These are phyloP conservation scores for Myriosclerotinia curreyana DNA, from an alignment of 2,329 filamentous ascomycete species.

Conservation along the genomic window DNA sequence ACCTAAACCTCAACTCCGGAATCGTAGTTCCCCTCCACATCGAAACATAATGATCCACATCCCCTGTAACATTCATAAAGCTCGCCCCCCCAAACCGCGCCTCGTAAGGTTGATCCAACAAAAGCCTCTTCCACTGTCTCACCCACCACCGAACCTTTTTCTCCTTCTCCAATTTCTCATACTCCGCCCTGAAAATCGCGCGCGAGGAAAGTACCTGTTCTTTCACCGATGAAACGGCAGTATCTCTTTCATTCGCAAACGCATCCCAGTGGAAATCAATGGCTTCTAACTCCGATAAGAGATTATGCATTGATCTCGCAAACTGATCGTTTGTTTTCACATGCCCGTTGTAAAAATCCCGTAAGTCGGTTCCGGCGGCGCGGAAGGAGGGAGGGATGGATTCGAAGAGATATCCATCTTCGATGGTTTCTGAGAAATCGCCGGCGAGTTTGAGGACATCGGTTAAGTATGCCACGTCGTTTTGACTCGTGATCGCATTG, in stretches of 20 bases:
- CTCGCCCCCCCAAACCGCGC: not conserved
- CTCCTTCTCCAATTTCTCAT: not conserved
- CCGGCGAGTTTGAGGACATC: not conserved
- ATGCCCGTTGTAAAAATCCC: not conserved
- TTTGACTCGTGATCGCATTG: too few species aligned
- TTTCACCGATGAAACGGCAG: not conserved
- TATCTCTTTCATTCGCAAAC: not conserved
- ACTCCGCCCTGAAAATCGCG: not conserved
- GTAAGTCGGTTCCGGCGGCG: not conserved
- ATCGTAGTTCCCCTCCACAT: not conserved
- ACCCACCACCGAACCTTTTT: fast-evolving
- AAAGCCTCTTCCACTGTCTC: not conserved
- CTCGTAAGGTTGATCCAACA: not conserved
- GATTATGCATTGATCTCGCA: not conserved
- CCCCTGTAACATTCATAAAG: not conserved
- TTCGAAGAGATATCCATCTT: constrained; percentile 1
- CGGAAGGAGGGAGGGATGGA: not conserved
- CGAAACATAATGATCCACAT: not conserved
- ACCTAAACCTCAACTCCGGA: not conserved
- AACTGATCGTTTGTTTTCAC: not conserved
- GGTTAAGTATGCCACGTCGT: not conserved
- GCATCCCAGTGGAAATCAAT: not conserved
- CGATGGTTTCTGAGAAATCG: not conserved
- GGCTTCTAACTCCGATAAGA: not conserved
- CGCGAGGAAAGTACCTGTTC: not conserved